phyloP scores from a whole-genome alignment of 345 rosid species.

The Anastatica hierochuntica region DNA sequence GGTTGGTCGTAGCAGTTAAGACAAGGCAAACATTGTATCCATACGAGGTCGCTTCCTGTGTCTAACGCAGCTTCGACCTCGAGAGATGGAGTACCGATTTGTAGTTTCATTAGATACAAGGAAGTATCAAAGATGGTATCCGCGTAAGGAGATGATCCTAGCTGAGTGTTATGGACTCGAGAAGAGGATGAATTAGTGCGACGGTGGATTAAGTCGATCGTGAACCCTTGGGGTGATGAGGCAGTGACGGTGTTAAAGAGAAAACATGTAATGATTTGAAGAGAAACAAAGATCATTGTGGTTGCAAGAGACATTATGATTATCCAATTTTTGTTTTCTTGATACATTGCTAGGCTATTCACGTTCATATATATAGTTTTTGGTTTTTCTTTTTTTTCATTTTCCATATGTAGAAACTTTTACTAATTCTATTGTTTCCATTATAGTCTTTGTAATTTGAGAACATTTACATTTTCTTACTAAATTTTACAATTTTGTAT shows the following conservation, averaged over 20 bases:
- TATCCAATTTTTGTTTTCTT: no score
- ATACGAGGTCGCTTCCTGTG: not conserved
- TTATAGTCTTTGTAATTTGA: no score
- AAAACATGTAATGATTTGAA: constrained; percentile 5
- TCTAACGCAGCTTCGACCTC: not conserved
- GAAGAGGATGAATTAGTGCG: not conserved
- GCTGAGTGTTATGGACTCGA: not conserved
- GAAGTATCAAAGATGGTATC: not conserved
- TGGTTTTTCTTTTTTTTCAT: no score
- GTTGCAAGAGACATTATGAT: not conserved
- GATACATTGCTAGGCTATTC: no score
- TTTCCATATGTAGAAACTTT: no score
- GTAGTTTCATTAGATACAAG: constrained; percentile 9
- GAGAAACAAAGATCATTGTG: not conserved
- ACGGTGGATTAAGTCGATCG: constrained; percentile 7
- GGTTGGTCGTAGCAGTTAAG: not conserved
- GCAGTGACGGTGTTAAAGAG: not conserved
- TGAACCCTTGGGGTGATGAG: constrained; percentile 16
- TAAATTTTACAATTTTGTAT: no score
- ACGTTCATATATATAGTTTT: no score
- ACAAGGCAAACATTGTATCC: constrained; percentile 14
- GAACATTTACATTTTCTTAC: no score
- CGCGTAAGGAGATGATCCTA: not conserved
- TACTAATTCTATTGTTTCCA: no score
- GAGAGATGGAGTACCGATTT: constrained; percentile 10